Conservation (phyloP, 805 yeast genomes). For the Diddensiella transvaalensis region DNA sequence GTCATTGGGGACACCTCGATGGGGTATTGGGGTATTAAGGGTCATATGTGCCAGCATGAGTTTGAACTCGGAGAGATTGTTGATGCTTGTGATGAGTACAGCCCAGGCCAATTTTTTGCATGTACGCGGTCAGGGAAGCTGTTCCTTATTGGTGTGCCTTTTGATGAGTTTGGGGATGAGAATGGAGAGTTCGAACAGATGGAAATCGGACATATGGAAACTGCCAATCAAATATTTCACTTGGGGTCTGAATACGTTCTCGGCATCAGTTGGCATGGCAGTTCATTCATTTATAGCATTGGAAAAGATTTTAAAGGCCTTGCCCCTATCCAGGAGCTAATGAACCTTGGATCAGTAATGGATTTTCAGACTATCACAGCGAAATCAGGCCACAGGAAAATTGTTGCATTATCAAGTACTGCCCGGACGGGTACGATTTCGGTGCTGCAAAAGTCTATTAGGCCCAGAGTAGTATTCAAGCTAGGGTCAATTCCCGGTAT, state of each 20-base stretch:
- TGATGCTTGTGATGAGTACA: neutral
- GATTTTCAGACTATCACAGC: neutral
- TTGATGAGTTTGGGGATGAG: too few species aligned
- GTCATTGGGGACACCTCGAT: neutral
- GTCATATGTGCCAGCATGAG: too few species aligned
- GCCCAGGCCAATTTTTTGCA: neutral
- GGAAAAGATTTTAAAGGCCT: neutral
- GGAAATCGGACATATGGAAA: neutral
- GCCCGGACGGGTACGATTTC: neutral
- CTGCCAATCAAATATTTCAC: neutral
- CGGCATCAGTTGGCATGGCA: neutral
- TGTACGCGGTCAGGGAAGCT: neutral
- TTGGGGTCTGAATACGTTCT: neutral
- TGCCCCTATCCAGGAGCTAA: neutral
- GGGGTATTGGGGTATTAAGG: too few species aligned
- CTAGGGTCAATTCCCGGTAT: neutral
- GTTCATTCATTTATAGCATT: neutral
- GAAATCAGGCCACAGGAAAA: neutral
- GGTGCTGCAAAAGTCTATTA: neutral
- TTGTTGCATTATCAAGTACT: neutral
- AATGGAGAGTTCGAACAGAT: too few species aligned
- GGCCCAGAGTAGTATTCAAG: neutral
- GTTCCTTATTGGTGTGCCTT: too few species aligned
- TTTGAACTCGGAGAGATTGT: too few species aligned
- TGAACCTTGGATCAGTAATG: neutral